phyloP scores from a whole-genome alignment of 2,329 filamentous ascomycete species.

The Graphilbum fragrans region DNA sequence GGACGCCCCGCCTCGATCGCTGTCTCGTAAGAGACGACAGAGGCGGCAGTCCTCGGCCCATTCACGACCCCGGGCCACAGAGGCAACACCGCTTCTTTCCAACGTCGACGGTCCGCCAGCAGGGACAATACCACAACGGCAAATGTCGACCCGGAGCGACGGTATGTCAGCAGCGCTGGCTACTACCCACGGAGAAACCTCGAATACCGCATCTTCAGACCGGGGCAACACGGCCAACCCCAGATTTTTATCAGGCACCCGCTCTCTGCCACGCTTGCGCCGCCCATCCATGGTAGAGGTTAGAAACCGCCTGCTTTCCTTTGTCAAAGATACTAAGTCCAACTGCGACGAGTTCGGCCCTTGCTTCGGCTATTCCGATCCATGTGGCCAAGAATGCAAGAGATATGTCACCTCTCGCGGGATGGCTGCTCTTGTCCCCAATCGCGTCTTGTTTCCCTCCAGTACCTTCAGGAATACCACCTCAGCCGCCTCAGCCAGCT shows the following conservation, averaged over 20 bases:
- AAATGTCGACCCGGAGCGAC: slow-evolving; percentile 11
- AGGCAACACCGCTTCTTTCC: slow-evolving; percentile 37
- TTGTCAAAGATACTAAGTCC: slow-evolving; percentile 51
- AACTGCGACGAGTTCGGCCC: slow-evolving; percentile 49
- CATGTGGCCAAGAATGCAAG: slow-evolving; percentile 54
- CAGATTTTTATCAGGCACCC: too few species aligned
- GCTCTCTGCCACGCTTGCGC: slow-evolving; percentile 17
- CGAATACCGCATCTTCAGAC: too few species aligned
- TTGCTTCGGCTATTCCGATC: slow-evolving; percentile 53
- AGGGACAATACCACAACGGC: slow-evolving; percentile 15
- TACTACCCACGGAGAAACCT: too few species aligned
- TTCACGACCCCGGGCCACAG: slow-evolving; percentile 13
- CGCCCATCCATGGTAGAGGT: slow-evolving; percentile 43
- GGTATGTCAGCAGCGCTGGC: neutral
- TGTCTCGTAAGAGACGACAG: neutral
- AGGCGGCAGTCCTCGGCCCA: neutral
- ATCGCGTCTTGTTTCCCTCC: slow-evolving; percentile 16
- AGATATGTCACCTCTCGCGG: slow-evolving; percentile 38
- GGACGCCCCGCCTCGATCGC: slow-evolving; percentile 1
- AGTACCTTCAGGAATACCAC: slow-evolving; percentile 11
- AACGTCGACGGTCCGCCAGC: slow-evolving; percentile 10
- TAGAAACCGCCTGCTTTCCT: slow-evolving; percentile 46
- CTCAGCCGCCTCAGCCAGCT: neutral
- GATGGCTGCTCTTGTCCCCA: slow-evolving; percentile 7
- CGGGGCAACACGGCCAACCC: neutral